These are phyloP conservation scores for Nemophila menziesii DNA, from an alignment of 257 asterid genomes.

Conservation along the genomic window DNA sequence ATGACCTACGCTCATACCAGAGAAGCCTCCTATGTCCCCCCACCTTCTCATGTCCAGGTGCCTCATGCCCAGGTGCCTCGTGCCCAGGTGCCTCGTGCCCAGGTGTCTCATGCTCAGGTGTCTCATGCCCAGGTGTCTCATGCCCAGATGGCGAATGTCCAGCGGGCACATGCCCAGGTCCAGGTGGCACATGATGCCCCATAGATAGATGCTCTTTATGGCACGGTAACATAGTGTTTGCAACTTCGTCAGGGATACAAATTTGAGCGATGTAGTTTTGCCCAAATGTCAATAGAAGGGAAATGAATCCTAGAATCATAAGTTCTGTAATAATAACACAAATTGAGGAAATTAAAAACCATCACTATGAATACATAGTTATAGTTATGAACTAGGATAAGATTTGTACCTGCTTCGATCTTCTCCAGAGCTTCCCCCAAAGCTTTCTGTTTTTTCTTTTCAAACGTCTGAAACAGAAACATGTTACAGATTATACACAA, in stretches of 20 bases:
- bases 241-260: constrained; percentile 47
- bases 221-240: constrained; percentile 76
- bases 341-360: constrained; percentile 2
- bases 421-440: constrained; percentile 88
- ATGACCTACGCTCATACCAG: constrained; percentile 32
- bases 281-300: constrained; percentile 72
- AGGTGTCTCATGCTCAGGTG: background rate
- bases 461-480: constrained; percentile 43
- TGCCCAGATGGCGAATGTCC: no score
- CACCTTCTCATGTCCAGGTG: background rate
- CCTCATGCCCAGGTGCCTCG: no score
- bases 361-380: background rate
- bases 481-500: background rate
- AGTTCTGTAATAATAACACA: constrained; percentile 46
- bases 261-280: constrained; percentile 66
- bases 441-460: constrained; percentile 42
- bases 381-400: background rate
- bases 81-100: no score
- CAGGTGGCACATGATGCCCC: no score
- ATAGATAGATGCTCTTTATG: no score
- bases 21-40: constrained; percentile 53
- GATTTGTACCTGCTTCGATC: constrained; percentile 60
- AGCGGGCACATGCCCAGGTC: no score
- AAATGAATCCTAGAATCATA: constrained; percentile 93
- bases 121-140: no score